Base-by-base conservation (phyloP, 257 asterid genomes). In the Gynochthodes officinalis region DNA sequence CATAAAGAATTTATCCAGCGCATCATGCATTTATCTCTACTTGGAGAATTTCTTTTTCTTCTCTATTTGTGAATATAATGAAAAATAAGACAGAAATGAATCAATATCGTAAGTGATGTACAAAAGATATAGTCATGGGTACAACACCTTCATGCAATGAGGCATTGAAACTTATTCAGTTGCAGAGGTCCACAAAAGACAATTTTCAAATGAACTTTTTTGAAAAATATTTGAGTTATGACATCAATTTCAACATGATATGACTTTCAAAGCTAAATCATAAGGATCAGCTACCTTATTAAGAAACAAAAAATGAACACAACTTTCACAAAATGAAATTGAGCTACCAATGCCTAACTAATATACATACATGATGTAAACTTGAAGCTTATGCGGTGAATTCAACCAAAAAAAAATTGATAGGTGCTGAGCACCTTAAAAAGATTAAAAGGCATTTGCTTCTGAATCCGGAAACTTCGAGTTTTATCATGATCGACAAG, bases 401-500 rank as follows among this genome's bases (percentile, higher is more conserved):
- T 25, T 70, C 66, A 21, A 70, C 55, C 48, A 55, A 40, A 30
- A 55, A 30, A 55, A 42, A 69, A 69, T 28, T 40, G 13, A 53
- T 11, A 70, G 61, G 67, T 42, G 60, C 44, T 55, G 39, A 48
- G 77, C 83, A 95, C 99, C 99, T 95, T 95, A 86, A 95, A 95
- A 71, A 82, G 83, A 75, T 84, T 87, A 76, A 95, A 95, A 70
- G 94, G 80, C 82, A 76, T 82, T 77, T 90, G 96, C 75, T 92
- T 95, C 88, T 90, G 97, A 79, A 95, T 92, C 40, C 99, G 90
- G 75, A 95, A 95, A 84, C 84, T 90, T 49, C 83, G 92, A 67
- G 92, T 98, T 89, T 92, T 92, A 73, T 95, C 99, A 77, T 92
- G 99, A 83, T 95, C 99, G 54, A 95, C 97, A 76, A 95, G 96